These are phyloP conservation scores for Xylaria sp. DNA, from an alignment of 2,329 filamentous ascomycete species.

Conservation along the genomic window DNA sequence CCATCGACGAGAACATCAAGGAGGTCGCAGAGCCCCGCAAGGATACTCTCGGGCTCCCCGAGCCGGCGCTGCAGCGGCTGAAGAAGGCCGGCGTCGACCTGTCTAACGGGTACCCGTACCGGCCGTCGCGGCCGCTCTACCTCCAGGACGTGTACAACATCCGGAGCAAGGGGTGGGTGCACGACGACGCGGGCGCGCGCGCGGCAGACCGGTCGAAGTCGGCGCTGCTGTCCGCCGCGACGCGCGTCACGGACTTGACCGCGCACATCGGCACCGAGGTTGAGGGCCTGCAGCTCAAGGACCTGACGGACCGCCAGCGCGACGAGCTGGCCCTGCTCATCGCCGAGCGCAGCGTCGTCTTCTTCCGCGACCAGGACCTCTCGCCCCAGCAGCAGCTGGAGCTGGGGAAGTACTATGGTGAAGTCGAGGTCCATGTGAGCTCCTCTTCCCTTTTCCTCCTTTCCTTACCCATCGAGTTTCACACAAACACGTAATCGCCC, in stretches of 20 bases:
- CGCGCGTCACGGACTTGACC: constrained; percentile 64
- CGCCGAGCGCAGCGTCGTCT: constrained; percentile 67
- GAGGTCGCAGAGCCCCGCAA: constrained; percentile 66
- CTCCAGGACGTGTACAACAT: constrained; percentile 72
- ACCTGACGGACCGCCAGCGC: constrained; percentile 59
- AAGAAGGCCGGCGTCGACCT: constrained; percentile 72
- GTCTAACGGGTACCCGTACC: constrained; percentile 71
- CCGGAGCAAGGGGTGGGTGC: constrained; percentile 55
- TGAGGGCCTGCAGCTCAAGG: constrained; percentile 64
- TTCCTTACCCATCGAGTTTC: no score
- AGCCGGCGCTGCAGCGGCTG: constrained; percentile 57
- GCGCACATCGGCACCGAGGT: constrained; percentile 67
- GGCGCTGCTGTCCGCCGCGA: constrained; percentile 61
- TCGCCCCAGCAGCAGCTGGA: constrained; percentile 64
- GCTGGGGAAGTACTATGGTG: constrained; percentile 65
- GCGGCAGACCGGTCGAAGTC: constrained; percentile 70
- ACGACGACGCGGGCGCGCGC: constrained; percentile 64
- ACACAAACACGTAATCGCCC: no score
- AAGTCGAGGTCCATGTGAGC: constrained; percentile 69
- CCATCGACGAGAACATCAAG: constrained; percentile 64
- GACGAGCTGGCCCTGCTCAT: constrained; percentile 66
- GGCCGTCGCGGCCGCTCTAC: constrained; percentile 67
- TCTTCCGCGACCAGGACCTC: constrained; percentile 65
- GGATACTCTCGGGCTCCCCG: constrained; percentile 65
- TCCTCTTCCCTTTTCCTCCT: neutral